phyloP scores from a whole-genome alignment of 2,329 filamentous ascomycete genomes.

The Pseudogymnoascus sp. region DNA sequence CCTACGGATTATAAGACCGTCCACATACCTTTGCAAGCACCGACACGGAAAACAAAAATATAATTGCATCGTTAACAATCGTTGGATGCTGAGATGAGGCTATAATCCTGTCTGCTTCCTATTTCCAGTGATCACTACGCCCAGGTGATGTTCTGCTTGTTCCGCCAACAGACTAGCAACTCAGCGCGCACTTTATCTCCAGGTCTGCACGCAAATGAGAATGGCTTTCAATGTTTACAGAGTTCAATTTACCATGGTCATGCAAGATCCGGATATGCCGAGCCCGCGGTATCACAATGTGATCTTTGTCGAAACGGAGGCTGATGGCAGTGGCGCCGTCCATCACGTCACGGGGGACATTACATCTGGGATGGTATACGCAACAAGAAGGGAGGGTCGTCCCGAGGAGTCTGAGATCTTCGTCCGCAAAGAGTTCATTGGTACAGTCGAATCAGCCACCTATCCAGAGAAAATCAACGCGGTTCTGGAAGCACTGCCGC shows the following conservation, averaged over 20 bases:
- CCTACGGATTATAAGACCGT: not conserved
- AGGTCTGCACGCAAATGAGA: not conserved
- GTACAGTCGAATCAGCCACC: not conserved
- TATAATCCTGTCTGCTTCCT: not conserved
- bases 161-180: not conserved
- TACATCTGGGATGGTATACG: slow-evolving; percentile 6
- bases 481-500: slow-evolving; percentile 6
- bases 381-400: not conserved
- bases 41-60: not conserved
- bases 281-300: slow-evolving; percentile 10
- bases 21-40: not conserved
- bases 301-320: slow-evolving; percentile 11
- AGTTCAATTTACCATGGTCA: not conserved
- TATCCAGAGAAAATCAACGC: slow-evolving; percentile 10
- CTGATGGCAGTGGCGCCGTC: not conserved
- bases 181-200: not conserved
- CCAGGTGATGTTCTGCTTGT: not conserved
- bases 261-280: slow-evolving; percentile 9
- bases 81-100: not conserved
- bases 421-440: not conserved
- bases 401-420: slow-evolving; percentile 5
- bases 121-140: not conserved
- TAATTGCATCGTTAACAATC: not conserved
- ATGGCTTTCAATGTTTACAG: slow-evolving; percentile 11
- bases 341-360: slow-evolving; percentile 9